These are phyloP conservation scores for Cladophialophora exuberans DNA, from an alignment of 2,329 filamentous ascomycete species.

Conservation along the genomic window DNA sequence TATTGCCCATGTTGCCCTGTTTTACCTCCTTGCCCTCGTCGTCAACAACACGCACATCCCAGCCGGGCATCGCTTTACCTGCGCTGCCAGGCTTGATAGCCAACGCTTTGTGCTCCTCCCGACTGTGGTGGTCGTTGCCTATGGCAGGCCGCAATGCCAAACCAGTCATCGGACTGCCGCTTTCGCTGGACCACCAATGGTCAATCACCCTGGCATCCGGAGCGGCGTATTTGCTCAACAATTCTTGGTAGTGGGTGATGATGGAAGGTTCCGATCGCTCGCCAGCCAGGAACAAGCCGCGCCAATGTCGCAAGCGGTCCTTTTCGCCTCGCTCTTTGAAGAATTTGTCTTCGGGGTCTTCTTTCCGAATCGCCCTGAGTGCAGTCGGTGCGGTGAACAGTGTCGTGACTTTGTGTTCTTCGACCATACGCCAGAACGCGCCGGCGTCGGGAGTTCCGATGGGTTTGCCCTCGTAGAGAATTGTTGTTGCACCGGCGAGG, in stretches of 20 bases:
- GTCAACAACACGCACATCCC: conserved; percentile 82
- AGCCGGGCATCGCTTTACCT: conserved; percentile 88
- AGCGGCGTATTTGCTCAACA: conserved; percentile 69
- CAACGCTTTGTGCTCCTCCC: conserved; percentile 51
- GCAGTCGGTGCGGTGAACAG: conserved; percentile 88
- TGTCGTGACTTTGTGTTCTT: conserved; percentile 79
- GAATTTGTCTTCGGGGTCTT: conserved; percentile 74
- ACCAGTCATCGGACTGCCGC: conserved; percentile 69
- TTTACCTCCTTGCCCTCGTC: conserved; percentile 74
- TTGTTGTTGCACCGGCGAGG: conserved; percentile 79
- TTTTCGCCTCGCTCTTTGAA: conserved; percentile 66
- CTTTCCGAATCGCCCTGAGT: conserved; percentile 81
- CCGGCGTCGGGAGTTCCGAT: conserved; percentile 85
- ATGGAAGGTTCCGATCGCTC: conserved; percentile 89
- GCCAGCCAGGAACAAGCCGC: conserved; percentile 81
- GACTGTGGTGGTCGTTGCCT: conserved; percentile 47
- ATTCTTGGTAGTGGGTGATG: conserved; percentile 75
- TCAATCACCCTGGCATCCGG: conserved; percentile 66
- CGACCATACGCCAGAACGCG: conserved; percentile 83
- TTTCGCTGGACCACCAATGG: conserved; percentile 76
- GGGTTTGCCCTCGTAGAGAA: conserved; percentile 93
- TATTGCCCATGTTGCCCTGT: conserved; percentile 83
- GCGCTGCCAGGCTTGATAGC: conserved; percentile 80
- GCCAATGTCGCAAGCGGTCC: conserved; percentile 72
- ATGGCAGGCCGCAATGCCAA: conserved; percentile 66